phyloP scores from a whole-genome alignment of 176 grass and related monocot genomes.

The Chloris gayana region DNA sequence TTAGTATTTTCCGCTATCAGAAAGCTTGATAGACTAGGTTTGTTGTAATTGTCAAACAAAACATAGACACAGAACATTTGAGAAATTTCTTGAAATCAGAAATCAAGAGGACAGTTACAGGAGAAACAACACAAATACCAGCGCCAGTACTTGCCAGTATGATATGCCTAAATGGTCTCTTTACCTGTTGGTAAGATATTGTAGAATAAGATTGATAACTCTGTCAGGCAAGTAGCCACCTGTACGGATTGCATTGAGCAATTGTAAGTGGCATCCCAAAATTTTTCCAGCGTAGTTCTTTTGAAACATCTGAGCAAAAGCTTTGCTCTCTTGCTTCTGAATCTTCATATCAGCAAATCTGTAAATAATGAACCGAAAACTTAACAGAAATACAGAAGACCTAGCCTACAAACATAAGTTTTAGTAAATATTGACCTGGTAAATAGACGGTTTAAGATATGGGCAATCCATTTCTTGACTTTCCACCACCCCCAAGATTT shows the following conservation, averaged over 20 bases:
- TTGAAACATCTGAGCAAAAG: conserved; percentile 92
- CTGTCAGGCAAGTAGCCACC: conserved; percentile 87
- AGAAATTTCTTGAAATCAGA: not conserved
- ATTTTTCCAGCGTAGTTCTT: conserved; percentile 85
- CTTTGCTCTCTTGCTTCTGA: conserved; percentile 82
- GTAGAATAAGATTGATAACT: conserved; percentile 85
- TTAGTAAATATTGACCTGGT: conserved; percentile 54
- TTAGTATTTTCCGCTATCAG: not conserved
- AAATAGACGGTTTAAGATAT: conserved; percentile 77
- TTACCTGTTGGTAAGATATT: conserved; percentile 87
- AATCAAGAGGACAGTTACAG: not conserved
- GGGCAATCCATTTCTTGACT: conserved; percentile 81
- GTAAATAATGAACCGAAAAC: conserved; percentile 4
- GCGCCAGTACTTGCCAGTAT: not conserved
- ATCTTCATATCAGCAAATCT: conserved; percentile 89
- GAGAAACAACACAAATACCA: not conserved
- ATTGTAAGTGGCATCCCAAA: conserved; percentile 75
- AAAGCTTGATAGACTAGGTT: not conserved
- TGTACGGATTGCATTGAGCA: conserved; percentile 81
- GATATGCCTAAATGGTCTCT: not conserved
- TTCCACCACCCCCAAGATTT: conserved; percentile 94
- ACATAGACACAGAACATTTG: not conserved
- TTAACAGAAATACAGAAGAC: conserved; percentile 32
- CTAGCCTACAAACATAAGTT: not conserved
- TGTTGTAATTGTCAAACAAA: conserved; percentile 10